These are phyloP conservation scores for Articulospora tetracladia DNA, from an alignment of 495 filamentous ascomycete genomes.

Conservation along the genomic window DNA sequence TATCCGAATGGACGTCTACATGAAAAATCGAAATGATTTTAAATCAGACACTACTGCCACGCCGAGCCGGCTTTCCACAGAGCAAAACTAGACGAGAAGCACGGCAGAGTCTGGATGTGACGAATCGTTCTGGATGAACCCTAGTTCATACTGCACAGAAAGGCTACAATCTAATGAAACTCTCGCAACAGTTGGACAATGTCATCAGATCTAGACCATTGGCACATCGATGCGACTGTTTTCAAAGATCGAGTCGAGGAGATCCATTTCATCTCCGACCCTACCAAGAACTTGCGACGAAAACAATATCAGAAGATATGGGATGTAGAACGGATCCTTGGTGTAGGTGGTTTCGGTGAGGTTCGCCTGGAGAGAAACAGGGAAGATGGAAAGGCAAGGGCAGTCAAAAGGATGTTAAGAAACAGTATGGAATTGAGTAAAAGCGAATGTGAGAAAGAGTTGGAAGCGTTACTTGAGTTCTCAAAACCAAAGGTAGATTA, in stretches of 20 bases:
- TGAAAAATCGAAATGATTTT: too few relatives aligned
- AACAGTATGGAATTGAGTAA: not conserved
- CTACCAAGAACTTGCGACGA: slow-evolving; percentile 4
- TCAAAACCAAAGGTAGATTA: not conserved
- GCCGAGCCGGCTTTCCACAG: too few relatives aligned
- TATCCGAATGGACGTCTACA: too few relatives aligned
- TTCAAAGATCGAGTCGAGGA: slow-evolving; percentile 5
- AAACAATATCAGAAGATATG: not conserved
- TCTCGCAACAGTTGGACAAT: not conserved
- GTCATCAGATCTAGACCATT: slow-evolving; percentile 16
- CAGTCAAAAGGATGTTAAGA: slow-evolving; percentile 7
- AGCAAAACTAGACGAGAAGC: too few relatives aligned
- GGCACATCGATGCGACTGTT: slow-evolving; percentile 11
- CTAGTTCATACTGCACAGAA: too few relatives aligned
- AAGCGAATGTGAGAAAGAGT: slow-evolving; percentile 8
- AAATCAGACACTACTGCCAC: too few relatives aligned
- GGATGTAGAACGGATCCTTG: slow-evolving; percentile 4
- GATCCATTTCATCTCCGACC: slow-evolving; percentile 6
- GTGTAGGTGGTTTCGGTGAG: slow-evolving; percentile 10
- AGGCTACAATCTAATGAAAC: too few relatives aligned
- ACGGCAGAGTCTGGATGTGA: too few relatives aligned
- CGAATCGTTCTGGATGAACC: too few relatives aligned
- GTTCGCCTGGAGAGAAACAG: slow-evolving; percentile 3
- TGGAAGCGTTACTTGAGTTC: not conserved
- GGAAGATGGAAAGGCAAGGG: slow-evolving; percentile 7